Conservation (phyloP, 768 basidiomycete species). For the Kockovaella imperatae region DNA sequence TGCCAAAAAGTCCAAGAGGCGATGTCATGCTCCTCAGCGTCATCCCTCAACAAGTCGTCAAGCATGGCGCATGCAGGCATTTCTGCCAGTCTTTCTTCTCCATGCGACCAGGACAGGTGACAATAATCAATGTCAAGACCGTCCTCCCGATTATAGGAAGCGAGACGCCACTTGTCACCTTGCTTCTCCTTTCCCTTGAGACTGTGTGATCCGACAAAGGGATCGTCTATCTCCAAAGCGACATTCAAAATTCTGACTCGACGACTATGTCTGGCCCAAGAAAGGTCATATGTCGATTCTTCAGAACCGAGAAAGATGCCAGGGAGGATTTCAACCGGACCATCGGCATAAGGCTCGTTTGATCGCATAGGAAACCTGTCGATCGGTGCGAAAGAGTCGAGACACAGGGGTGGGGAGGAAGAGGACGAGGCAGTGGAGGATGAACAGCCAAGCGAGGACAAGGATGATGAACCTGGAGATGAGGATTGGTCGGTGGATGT, state of each 20-base stretch:
- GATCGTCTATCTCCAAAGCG: slow-evolving; percentile 41
- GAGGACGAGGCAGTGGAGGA: not conserved
- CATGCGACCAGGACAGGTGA: slow-evolving; percentile 42
- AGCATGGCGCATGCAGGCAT: slow-evolving; percentile 13
- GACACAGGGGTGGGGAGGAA: not conserved
- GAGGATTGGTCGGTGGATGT: not conserved
- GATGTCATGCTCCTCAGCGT: slow-evolving; percentile 3
- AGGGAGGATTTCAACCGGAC: slow-evolving; percentile 39
- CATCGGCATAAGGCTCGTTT: slow-evolving; percentile 29
- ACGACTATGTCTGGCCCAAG: slow-evolving; percentile 10
- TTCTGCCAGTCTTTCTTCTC: slow-evolving; percentile 36
- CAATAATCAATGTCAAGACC: slow-evolving; percentile 29
- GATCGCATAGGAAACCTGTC: not conserved
- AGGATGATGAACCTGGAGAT: not conserved
- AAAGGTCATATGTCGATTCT: slow-evolving; percentile 21
- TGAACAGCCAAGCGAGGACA: too few species aligned
- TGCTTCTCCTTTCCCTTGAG: slow-evolving; percentile 28
- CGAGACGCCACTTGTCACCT: too few species aligned
- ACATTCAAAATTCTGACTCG: slow-evolving; percentile 39
- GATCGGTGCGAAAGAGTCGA: not conserved
- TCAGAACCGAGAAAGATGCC: slow-evolving; percentile 41
- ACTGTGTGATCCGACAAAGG: slow-evolving; percentile 10
- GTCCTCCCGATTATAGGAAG: slow-evolving; percentile 8
- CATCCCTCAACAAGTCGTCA: slow-evolving; percentile 1
- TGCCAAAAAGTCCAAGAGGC: slow-evolving; percentile 32